A percentile compares a stretch with the other conserved stretches of the same genome.
Conservation (phyloP, 768 basidiomycete genomes). For the Lepiota brunneoincarnata region DNA sequence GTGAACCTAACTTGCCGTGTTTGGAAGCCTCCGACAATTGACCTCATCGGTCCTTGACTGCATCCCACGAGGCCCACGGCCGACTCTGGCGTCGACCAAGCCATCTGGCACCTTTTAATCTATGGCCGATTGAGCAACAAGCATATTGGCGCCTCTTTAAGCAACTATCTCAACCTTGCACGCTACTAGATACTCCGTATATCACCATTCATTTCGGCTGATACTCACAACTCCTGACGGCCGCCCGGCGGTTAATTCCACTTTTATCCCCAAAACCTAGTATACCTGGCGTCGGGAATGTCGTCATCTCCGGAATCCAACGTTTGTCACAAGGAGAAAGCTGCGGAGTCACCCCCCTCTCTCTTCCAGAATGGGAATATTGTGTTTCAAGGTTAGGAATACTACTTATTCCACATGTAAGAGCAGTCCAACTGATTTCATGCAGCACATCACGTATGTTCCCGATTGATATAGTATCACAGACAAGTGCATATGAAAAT, state of each 20-base stretch:
- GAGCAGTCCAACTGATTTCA: background rate
- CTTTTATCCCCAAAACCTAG: background rate
- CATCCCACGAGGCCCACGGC: conserved; percentile 2
- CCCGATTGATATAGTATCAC: background rate
- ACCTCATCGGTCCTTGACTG: background rate
- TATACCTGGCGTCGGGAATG: background rate
- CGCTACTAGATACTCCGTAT: too few species aligned
- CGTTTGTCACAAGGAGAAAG: conserved; percentile 33
- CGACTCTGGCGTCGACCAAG: background rate
- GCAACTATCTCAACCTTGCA: background rate
- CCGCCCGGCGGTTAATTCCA: background rate
- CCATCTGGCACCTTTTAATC: background rate
- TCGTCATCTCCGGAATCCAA: conserved; percentile 5
- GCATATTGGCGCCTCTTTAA: background rate
- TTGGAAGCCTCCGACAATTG: conserved; percentile 4
- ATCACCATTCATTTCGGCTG: background rate
- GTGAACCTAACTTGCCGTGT: conserved; percentile 1
- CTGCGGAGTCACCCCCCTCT: conserved; percentile 46
- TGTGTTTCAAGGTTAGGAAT: conserved; percentile 52
- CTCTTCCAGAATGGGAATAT: conserved; percentile 61
- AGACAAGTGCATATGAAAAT: background rate
- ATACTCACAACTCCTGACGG: background rate
- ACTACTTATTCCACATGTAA: background rate
- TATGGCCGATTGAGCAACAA: background rate
- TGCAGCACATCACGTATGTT: conserved; percentile 55